phyloP scores from a whole-genome alignment of 345 rosid genomes.

The Syzygium aqueum region DNA sequence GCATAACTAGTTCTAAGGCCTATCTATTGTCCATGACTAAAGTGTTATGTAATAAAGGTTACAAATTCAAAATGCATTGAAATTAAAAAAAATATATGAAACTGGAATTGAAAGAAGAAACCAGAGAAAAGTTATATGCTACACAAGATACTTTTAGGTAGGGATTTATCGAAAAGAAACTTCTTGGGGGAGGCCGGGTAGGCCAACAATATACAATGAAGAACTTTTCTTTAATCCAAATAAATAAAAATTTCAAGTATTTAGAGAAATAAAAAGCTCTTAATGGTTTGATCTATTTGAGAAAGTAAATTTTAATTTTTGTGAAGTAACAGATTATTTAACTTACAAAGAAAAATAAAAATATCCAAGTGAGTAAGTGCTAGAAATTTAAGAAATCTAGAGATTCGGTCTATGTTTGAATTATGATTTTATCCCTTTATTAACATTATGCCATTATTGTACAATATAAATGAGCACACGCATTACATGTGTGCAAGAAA shows the following conservation, averaged over 20 bases:
- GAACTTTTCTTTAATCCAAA: neutral
- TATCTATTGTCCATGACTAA: neutral
- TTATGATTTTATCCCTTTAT: neutral
- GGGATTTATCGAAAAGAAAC: neutral
- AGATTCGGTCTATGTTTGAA: neutral
- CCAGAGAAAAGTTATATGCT: neutral
- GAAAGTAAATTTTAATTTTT: too few species aligned
- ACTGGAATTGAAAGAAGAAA: neutral
- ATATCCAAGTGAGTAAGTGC: neutral
- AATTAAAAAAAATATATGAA: too few species aligned
- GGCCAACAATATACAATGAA: neutral
- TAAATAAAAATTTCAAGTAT: neutral
- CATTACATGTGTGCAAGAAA: neutral
- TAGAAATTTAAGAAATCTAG: neutral
- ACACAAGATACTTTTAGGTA: neutral
- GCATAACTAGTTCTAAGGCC: neutral
- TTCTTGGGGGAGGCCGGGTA: neutral
- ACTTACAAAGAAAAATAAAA: neutral
- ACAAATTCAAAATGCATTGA: neutral
- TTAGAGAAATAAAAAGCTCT: neutral
- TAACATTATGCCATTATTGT: neutral
- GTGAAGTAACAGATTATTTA: too few species aligned
- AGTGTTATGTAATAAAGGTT: neutral
- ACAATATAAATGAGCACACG: neutral
- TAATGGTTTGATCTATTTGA: too few species aligned